These are phyloP conservation scores for Globisporangium mamillatum DNA, from an alignment of 352 stramenopile species.

Conservation along the genomic window DNA sequence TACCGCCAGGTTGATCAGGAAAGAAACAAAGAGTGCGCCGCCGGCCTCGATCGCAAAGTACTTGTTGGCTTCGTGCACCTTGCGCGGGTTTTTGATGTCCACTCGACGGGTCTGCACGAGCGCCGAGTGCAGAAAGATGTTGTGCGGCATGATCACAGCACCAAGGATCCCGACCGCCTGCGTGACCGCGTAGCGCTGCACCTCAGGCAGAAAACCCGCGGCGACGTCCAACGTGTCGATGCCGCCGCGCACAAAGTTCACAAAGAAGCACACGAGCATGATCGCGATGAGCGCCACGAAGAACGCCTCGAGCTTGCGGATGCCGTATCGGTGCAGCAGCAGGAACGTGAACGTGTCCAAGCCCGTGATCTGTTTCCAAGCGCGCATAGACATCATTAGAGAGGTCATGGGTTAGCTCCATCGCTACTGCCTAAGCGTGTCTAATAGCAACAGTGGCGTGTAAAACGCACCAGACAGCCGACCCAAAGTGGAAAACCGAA, in stretches of 20 bases:
- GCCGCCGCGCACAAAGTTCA: slow-evolving; percentile 86
- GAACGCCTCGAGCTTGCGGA: slow-evolving; percentile 92
- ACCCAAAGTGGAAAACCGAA: slow-evolving; percentile 89
- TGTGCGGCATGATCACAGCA: slow-evolving; percentile 94
- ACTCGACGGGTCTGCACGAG: slow-evolving; percentile 68
- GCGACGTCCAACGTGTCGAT: slow-evolving; percentile 65
- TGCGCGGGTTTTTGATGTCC: slow-evolving; percentile 50
- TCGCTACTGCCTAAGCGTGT: background rate
- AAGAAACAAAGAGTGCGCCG: slow-evolving; percentile 91
- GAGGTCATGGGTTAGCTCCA: background rate
- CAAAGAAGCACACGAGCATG: slow-evolving; percentile 93
- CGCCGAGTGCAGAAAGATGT: slow-evolving; percentile 91
- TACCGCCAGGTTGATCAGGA: slow-evolving; percentile 95
- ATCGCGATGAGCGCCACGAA: slow-evolving; percentile 91
- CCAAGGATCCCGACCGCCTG: slow-evolving; percentile 91
- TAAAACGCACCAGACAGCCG: slow-evolving; percentile 71
- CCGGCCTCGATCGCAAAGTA: slow-evolving; percentile 94
- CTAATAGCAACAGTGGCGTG: background rate
- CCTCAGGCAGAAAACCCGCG: slow-evolving; percentile 76
- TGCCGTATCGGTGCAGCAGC: slow-evolving; percentile 89
- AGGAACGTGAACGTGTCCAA: slow-evolving; percentile 95
- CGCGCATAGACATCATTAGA: background rate
- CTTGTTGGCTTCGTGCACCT: slow-evolving; percentile 87
- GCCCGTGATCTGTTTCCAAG: slow-evolving; percentile 47
- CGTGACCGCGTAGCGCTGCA: slow-evolving; percentile 74